Evolutionary conservation across 179 eudicot species (phyloP).

Genomic region (Heliamphora ciliata): DNA sequence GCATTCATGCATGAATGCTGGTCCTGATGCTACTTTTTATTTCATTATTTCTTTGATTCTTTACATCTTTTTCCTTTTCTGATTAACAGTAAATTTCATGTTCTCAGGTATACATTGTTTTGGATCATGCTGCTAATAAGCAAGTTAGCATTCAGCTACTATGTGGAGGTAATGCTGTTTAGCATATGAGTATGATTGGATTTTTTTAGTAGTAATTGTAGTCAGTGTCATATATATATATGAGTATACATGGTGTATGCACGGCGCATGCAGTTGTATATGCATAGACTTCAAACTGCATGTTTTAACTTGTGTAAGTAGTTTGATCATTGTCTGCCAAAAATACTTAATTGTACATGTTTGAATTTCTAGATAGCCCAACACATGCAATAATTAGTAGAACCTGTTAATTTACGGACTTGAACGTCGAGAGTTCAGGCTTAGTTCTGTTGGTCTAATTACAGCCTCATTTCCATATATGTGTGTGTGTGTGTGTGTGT

Average conservation of each 20-base stretch:
- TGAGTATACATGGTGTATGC: background rate
- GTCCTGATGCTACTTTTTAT: background rate
- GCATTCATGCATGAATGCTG: background rate
- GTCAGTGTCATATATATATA: background rate
- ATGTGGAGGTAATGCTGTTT: constrained; percentile 63
- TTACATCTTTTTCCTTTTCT: background rate
- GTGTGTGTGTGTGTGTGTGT: background rate
- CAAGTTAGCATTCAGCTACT: constrained; percentile 96
- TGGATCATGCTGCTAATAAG: constrained; percentile 81
- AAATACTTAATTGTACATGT: background rate
- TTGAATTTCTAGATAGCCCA: background rate
- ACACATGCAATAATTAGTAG: background rate
- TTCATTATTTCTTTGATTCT: background rate
- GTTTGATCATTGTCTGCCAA: background rate
- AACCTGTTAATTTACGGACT: constrained; percentile 6
- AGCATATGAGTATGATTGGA: too few species aligned
- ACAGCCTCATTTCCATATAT: background rate
- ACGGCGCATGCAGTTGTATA: background rate
- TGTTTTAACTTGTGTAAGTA: background rate
- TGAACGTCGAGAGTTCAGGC: background rate
- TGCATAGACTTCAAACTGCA: constrained; percentile 4
- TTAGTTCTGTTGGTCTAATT: background rate
- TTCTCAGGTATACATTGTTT: constrained; percentile 74
- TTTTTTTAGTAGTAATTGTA: background rate
- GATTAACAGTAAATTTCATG: background rate